Percentiles rank a stretch among this genome's conserved stretches.
Conservation (phyloP, 2,329 filamentous ascomycete genomes). For the Aquanectria penicillioides region DNA sequence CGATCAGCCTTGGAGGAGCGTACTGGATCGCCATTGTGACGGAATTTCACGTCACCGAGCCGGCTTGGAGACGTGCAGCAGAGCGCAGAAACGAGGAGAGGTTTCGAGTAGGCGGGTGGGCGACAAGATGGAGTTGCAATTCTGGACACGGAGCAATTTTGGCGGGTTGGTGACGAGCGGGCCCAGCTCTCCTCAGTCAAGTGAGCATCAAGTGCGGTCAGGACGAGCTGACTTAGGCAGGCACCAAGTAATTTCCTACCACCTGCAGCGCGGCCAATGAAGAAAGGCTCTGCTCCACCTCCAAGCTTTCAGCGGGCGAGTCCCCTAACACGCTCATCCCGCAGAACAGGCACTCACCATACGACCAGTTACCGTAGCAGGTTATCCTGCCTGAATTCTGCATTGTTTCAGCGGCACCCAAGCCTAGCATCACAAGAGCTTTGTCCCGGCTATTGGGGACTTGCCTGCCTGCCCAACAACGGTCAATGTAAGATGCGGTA, state of each 20-base stretch:
- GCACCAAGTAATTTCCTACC: constrained; percentile 1
- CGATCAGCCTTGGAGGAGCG: constrained; percentile 33
- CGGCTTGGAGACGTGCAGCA: constrained; percentile 36
- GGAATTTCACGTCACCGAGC: constrained; percentile 33
- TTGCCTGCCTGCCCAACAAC: too few relatives aligned
- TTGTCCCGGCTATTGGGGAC: too few relatives aligned
- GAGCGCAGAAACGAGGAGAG: constrained; percentile 18
- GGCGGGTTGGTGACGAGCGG: constrained; percentile 43
- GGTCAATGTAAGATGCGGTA: too few relatives aligned
- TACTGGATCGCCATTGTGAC: constrained; percentile 58
- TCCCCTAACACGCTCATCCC: neutral
- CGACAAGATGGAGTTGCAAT: constrained; percentile 33
- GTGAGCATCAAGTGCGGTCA: constrained; percentile 2
- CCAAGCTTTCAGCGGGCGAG: neutral
- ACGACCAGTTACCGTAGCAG: neutral
- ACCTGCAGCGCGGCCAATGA: neutral
- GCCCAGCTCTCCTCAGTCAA: constrained; percentile 8
- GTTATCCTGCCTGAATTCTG: too few relatives aligned
- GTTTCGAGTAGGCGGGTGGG: constrained; percentile 28
- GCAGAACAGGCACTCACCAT: neutral
- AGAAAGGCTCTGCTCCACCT: too few relatives aligned
- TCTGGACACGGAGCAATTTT: constrained; percentile 43
- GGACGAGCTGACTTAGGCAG: constrained; percentile 20
- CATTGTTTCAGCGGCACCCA: too few relatives aligned
- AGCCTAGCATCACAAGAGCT: too few relatives aligned